Evolutionary conservation across 2,329 filamentous ascomycete genomes (phyloP).

Genomic region (Blastomyces emzantsi): DNA sequence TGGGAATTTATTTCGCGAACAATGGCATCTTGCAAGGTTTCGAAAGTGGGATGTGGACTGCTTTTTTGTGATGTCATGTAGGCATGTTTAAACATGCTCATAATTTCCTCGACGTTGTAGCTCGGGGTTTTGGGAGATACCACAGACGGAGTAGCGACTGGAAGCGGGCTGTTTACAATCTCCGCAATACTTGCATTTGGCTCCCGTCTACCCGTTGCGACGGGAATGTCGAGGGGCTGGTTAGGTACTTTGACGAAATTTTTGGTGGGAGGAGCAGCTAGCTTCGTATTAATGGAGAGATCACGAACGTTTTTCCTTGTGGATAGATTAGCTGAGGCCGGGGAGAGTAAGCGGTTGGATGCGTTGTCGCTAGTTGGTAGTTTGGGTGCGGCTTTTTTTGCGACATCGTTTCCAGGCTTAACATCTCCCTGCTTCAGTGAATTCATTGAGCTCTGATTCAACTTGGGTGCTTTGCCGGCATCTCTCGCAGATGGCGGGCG

Average conservation of each 20-base stretch:
- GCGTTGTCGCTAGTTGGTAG: not conserved
- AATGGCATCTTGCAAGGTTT: slow-evolving; percentile 36
- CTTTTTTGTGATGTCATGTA: slow-evolving; percentile 25
- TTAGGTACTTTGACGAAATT: slow-evolving; percentile 29
- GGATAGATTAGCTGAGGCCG: slow-evolving; percentile 6
- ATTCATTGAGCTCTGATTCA: not conserved
- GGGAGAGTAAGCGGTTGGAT: slow-evolving; percentile 8
- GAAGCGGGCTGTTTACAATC: slow-evolving; percentile 35
- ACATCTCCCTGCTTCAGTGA: not conserved
- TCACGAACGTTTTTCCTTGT: slow-evolving; percentile 32
- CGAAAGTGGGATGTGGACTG: slow-evolving; percentile 31
- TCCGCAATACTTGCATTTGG: slow-evolving; percentile 33
- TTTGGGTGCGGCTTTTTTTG: not conserved
- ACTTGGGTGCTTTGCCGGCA: not conserved
- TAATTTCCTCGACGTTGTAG: slow-evolving; percentile 33
- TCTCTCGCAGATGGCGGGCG: slow-evolving; percentile 1
- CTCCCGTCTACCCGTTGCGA: slow-evolving; percentile 13
- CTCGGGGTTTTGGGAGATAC: slow-evolving; percentile 21
- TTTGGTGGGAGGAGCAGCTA: slow-evolving; percentile 27
- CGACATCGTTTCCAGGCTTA: not conserved
- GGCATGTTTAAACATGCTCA: slow-evolving; percentile 35
- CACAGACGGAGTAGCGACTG: slow-evolving; percentile 21
- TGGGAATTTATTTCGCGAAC: slow-evolving; percentile 38
- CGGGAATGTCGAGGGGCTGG: slow-evolving; percentile 17
- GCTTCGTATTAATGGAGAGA: slow-evolving; percentile 34